Base-by-base conservation (phyloP, 2,329 filamentous ascomycete genomes). In the Tetracladium maxilliforme region DNA sequence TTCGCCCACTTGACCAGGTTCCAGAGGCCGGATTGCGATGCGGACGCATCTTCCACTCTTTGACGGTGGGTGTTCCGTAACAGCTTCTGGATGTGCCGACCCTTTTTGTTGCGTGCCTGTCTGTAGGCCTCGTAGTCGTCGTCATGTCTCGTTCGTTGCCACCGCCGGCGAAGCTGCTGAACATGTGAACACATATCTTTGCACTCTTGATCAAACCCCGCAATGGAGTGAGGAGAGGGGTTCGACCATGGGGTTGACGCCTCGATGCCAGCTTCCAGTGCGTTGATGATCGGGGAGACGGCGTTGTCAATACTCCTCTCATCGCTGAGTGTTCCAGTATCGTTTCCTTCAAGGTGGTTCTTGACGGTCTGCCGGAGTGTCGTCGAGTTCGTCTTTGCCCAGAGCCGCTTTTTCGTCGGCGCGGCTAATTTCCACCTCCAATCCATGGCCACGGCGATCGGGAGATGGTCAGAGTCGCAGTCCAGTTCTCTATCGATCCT, bases 381-480 rank as follows among this genome's bases (percentile, higher is more conserved):
- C 19, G 16, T 19, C 13, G 14, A 9, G 21, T 40, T 33, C 10
- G 27, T 40, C 23, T 31, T 35, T 13, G 23, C 22, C 33, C 29
- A n/a, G n/a, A n/a, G n/a, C n/a, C n/a, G n/a, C n/a, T n/a, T n/a
- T n/a, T n/a, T 17, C 9, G 30, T 39, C 21, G 30, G 23, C 4
- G 6, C 25, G 16, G 28, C 30, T 11, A 24, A 26, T 29, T 38
- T 19, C 32, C 27, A 39, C 15, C 27, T 31, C 30, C 36, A 42
- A 23, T 43, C 28, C 22, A 22, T 23, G 10, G 14, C 15, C 29
- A 18, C 11, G 18, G 22, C 31, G n/a, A 39, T 37, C 7, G 32
- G 35, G 6, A 39, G 29, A 22, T 39, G 27, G 26, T 38, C 29
- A n/a, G 33, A 39, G 30, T 37, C 25, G 26, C 37, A 31, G 19